These are phyloP conservation scores for Phytophthora vignae DNA, from an alignment of 352 stramenopile genomes.

Conservation along the genomic window DNA sequence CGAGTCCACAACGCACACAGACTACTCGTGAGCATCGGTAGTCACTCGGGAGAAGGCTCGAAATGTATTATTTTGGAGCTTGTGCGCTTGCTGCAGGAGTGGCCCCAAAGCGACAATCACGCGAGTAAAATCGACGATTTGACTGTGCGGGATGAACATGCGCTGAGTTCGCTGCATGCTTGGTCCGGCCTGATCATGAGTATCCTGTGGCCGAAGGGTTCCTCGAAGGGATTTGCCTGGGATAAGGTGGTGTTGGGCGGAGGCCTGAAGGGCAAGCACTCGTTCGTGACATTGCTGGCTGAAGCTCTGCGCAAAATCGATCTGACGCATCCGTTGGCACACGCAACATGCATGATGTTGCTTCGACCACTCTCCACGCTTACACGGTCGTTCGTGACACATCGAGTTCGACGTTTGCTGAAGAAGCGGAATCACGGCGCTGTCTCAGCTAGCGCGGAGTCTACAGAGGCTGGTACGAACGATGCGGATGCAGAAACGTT, in stretches of 20 bases:
- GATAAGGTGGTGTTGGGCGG: slow-evolving; percentile 81
- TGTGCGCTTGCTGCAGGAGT: slow-evolving; percentile 72
- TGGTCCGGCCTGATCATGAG: slow-evolving; percentile 90
- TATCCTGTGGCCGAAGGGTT: slow-evolving; percentile 86
- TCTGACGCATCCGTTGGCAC: slow-evolving; percentile 77
- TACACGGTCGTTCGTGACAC: slow-evolving; percentile 82
- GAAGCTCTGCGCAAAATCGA: slow-evolving; percentile 83
- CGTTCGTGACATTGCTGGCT: slow-evolving; percentile 79
- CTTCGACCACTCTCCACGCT: slow-evolving; percentile 82
- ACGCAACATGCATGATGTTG: slow-evolving; percentile 81
- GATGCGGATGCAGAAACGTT: not conserved
- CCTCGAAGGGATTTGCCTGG: slow-evolving; percentile 80
- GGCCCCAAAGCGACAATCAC: slow-evolving; percentile 40
- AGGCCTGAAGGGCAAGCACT: slow-evolving; percentile 74
- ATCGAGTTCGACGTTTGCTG: slow-evolving; percentile 69
- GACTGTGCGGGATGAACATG: slow-evolving; percentile 69
- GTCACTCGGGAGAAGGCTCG: slow-evolving; percentile 78
- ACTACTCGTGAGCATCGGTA: slow-evolving; percentile 70
- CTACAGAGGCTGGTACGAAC: not conserved
- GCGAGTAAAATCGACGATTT: slow-evolving; percentile 33
- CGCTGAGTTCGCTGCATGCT: slow-evolving; percentile 81
- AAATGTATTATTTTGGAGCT: slow-evolving; percentile 83
- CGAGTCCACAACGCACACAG: slow-evolving; percentile 75
- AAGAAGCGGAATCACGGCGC: slow-evolving; percentile 57
- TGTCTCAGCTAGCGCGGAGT: slow-evolving; percentile 4